Percentiles rank a stretch among this genome's conserved stretches.
Evolutionary conservation across 2,329 filamentous ascomycete species (phyloP).

Genomic region (Aspergillus ustus): DNA sequence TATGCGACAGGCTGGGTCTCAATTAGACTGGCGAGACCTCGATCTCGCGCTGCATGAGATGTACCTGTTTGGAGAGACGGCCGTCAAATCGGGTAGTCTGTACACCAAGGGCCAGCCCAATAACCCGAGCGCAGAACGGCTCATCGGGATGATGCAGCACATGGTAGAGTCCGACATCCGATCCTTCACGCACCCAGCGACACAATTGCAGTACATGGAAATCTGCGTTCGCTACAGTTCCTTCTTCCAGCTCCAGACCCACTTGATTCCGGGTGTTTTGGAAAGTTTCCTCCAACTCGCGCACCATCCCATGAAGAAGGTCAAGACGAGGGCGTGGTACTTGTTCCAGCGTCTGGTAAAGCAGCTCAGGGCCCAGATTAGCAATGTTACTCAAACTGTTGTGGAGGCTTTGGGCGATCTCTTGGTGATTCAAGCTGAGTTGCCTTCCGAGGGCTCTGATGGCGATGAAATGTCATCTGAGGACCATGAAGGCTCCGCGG

Average conservation of each 20-base stretch:
- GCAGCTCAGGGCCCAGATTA: conserved; percentile 80
- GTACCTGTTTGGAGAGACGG: conserved; percentile 92
- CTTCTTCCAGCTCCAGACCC: conserved; percentile 85
- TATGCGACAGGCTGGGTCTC: conserved; percentile 72
- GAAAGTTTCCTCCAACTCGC: conserved; percentile 91
- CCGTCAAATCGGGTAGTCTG: conserved; percentile 85
- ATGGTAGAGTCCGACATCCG: conserved; percentile 93
- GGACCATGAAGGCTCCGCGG: conserved; percentile 85
- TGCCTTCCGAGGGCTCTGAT: conserved; percentile 73
- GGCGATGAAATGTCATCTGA: conserved; percentile 96
- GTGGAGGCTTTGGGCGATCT: conserved; percentile 89
- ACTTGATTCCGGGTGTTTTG: conserved; percentile 82
- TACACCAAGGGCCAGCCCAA: conserved; percentile 83
- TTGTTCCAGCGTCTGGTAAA: conserved; percentile 92
- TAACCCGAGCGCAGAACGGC: conserved; percentile 75
- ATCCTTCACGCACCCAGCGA: conserved; percentile 84
- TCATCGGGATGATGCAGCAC: conserved; percentile 91
- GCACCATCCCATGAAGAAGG: conserved; percentile 83
- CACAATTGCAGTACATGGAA: conserved; percentile 97
- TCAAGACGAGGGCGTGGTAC: conserved; percentile 94
- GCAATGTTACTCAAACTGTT: conserved; percentile 86
- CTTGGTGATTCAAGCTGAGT: conserved; percentile 85
- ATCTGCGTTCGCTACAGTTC: conserved; percentile 92
- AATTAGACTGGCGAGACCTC: conserved; percentile 91
- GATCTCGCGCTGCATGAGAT: conserved; percentile 95